These are phyloP conservation scores for Hyparrhenia diplandra DNA, from an alignment of 176 grass and related monocot genomes.

Conservation along the genomic window DNA sequence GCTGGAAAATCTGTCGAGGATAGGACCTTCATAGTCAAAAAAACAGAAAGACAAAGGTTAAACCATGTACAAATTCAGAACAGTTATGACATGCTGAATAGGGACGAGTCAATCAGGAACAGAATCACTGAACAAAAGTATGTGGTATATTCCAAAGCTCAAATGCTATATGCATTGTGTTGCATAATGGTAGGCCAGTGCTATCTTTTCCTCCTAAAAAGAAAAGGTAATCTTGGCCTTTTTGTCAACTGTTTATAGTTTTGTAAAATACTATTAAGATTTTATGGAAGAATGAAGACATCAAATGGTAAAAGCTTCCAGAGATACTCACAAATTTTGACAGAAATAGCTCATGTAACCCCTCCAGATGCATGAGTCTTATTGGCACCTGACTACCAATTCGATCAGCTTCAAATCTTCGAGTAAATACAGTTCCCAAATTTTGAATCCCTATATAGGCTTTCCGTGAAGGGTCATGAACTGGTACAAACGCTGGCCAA, in stretches of 20 bases:
- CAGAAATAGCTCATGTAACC: constrained; percentile 90
- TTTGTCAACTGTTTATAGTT: not conserved
- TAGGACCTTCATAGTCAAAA: constrained; percentile 80
- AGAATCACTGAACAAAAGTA: constrained; percentile 15
- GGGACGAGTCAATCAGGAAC: not conserved
- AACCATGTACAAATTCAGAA: not conserved
- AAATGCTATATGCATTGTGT: constrained; percentile 4
- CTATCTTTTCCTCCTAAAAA: not conserved
- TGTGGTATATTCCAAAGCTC: not conserved
- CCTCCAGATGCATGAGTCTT: constrained; percentile 94
- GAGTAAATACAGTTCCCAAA: constrained; percentile 82
- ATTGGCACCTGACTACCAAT: constrained; percentile 95
- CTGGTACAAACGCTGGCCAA: constrained; percentile 94
- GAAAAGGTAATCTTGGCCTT: not conserved
- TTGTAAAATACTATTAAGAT: constrained; percentile 8
- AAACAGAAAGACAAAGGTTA: constrained; percentile 36
- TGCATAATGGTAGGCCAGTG: not conserved
- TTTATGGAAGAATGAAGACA: not conserved
- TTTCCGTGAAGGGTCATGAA: constrained; percentile 93
- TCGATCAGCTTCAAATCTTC: constrained; percentile 96
- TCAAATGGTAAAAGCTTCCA: not conserved
- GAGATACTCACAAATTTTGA: constrained; percentile 92
- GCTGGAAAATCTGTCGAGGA: constrained; percentile 67
- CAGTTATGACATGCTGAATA: not conserved
- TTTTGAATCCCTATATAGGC: constrained; percentile 97